These are phyloP conservation scores for Daphne laureola DNA, from an alignment of 441 rosid genomes.

Conservation along the genomic window DNA sequence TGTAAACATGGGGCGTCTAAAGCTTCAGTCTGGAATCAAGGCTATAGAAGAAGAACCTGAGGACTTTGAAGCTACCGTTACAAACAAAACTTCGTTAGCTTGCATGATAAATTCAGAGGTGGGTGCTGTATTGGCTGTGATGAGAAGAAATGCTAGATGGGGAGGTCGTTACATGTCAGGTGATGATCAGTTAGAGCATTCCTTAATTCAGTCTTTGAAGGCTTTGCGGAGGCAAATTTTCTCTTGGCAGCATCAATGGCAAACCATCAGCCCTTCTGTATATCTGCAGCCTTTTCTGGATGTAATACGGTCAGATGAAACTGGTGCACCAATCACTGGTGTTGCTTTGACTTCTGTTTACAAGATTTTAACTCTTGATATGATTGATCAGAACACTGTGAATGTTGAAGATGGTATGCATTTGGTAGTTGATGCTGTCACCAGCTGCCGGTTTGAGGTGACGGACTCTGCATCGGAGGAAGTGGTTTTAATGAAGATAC, in stretches of 20 bases:
- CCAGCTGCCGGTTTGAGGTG: constrained; percentile 72
- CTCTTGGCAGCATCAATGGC: constrained; percentile 70
- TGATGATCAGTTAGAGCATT: constrained; percentile 71
- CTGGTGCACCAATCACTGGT: constrained; percentile 72
- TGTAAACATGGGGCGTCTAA: constrained; percentile 68
- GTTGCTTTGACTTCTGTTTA: constrained; percentile 64
- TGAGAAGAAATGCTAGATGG: constrained; percentile 77
- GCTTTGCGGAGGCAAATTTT: constrained; percentile 55
- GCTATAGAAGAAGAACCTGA: constrained; percentile 82
- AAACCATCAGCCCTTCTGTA: constrained; percentile 46
- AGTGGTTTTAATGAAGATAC: constrained; percentile 73
- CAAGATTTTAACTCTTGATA: constrained; percentile 55
- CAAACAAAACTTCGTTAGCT: constrained; percentile 47
- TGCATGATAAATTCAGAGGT: constrained; percentile 68
- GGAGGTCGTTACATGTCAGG: constrained; percentile 69
- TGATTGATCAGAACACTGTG: constrained; percentile 50
- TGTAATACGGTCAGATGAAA: constrained; percentile 66
- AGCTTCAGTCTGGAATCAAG: constrained; percentile 68
- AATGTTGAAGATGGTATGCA: constrained; percentile 68
- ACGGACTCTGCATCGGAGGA: constrained; percentile 78
- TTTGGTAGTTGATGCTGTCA: constrained; percentile 68
- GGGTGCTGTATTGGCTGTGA: constrained; percentile 69
- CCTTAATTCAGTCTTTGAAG: constrained; percentile 64
- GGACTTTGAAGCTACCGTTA: constrained; percentile 41
- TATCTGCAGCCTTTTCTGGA: constrained; percentile 71